Evolutionary conservation across 805 yeast genomes (phyloP).

Genomic region (Cyberlindnera xishuangbannaensis): DNA sequence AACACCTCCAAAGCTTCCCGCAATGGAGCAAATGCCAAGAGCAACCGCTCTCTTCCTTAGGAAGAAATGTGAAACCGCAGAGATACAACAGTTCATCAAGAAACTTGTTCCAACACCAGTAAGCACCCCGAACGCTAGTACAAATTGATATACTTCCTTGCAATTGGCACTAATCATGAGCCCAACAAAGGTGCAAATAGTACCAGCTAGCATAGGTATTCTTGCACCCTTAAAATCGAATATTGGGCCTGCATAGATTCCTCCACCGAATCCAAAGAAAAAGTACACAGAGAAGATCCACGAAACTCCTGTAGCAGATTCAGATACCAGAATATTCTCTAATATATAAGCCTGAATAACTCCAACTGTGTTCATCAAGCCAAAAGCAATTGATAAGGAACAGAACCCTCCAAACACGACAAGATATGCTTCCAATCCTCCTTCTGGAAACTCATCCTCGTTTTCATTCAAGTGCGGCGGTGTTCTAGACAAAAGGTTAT

Average conservation of each 20-base stretch:
- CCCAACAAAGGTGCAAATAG: slow-evolving; percentile 38
- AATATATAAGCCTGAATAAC: slow-evolving; percentile 61
- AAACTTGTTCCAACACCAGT: slow-evolving; percentile 42
- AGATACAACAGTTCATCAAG: slow-evolving; percentile 36
- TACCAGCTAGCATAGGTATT: slow-evolving; percentile 39
- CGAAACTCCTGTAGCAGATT: slow-evolving; percentile 45
- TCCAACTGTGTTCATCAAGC: slow-evolving; percentile 61
- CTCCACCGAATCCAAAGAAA: slow-evolving; percentile 26
- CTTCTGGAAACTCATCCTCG: slow-evolving; percentile 37
- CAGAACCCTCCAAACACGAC: slow-evolving; percentile 40
- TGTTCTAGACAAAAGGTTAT: too few relatives aligned
- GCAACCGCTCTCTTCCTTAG: slow-evolving; percentile 36
- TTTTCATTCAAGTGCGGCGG: not conserved
- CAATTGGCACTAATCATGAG: slow-evolving; percentile 38
- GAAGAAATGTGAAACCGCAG: slow-evolving; percentile 41
- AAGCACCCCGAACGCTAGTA: slow-evolving; percentile 42
- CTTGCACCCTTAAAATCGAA: slow-evolving; percentile 57
- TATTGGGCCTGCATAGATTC: slow-evolving; percentile 38
- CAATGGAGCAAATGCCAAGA: slow-evolving; percentile 37
- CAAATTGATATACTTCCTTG: slow-evolving; percentile 40
- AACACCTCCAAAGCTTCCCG: slow-evolving; percentile 45
- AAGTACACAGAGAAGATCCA: slow-evolving; percentile 54
- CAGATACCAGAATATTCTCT: slow-evolving; percentile 40
- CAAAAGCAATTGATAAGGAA: slow-evolving; percentile 49
- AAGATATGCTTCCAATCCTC: slow-evolving; percentile 36